phyloP scores from a whole-genome alignment of 495 filamentous ascomycete genomes.

The Pseudoneurospora amorphoporcata region DNA sequence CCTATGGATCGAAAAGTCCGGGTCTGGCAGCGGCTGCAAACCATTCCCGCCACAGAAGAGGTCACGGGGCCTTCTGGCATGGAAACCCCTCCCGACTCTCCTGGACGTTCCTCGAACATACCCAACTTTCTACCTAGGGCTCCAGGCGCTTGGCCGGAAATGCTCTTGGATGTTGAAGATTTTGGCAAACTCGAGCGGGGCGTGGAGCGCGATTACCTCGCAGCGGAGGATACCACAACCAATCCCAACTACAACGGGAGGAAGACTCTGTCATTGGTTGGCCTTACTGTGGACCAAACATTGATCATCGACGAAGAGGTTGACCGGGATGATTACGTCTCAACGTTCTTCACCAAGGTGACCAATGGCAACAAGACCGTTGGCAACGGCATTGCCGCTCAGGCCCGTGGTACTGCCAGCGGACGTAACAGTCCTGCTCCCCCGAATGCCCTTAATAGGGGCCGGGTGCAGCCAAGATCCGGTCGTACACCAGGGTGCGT shows the following conservation, averaged over 20 bases:
- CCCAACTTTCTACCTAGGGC: constrained; percentile 13
- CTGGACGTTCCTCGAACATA: constrained; percentile 10
- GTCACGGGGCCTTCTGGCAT: constrained; percentile 11
- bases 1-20: constrained; percentile 62
- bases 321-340: constrained; percentile 53
- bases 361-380: constrained; percentile 20
- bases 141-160: constrained; percentile 49
- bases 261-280: constrained; percentile 50
- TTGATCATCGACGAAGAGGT: constrained; percentile 71
- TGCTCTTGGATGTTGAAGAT: constrained; percentile 60
- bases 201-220: constrained; percentile 59
- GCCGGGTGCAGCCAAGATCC: constrained; percentile 48
- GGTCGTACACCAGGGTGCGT: constrained; percentile 61
- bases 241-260: constrained; percentile 71
- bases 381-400: constrained; percentile 18
- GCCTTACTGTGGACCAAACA: constrained; percentile 55
- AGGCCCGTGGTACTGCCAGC: constrained; percentile 25
- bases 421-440: constrained; percentile 58
- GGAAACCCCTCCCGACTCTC: constrained; percentile 25
- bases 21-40: constrained; percentile 60
- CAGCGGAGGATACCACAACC: constrained; percentile 58
- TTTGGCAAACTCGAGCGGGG: constrained; percentile 61
- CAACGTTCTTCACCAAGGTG: constrained; percentile 26
- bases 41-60: constrained; percentile 25
- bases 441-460: constrained; percentile 48